Evolutionary conservation across 306 rosid genomes (phyloP).

Genomic region (Parietaria judaica): DNA sequence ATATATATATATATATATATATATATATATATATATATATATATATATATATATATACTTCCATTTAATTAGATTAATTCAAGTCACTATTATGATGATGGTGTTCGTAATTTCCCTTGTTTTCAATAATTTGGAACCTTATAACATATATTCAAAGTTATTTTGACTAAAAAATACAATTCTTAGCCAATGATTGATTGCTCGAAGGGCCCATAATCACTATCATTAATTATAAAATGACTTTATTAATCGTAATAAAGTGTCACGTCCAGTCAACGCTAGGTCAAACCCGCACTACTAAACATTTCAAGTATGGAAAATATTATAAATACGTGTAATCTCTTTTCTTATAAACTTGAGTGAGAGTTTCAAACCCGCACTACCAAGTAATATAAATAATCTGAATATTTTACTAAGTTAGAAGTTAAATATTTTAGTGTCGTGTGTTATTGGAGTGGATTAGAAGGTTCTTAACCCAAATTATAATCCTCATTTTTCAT

Average conservation of each 20-base stretch:
- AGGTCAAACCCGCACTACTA: conserved; percentile 18
- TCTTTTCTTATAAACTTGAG: conserved; percentile 10
- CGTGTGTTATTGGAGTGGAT: conserved; percentile 12
- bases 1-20: neutral
- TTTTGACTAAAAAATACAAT: neutral
- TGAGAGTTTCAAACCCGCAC: no score
- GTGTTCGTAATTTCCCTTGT: no score
- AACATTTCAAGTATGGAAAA: conserved; percentile 3
- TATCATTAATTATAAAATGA: conserved; percentile 8
- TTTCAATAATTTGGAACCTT: no score
- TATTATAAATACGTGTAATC: neutral
- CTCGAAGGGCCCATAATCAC: conserved; percentile 30
- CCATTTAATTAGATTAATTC: no score
- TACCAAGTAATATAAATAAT: neutral
- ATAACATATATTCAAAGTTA: no score
- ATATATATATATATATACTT: no score
- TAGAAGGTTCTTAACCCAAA: conserved; percentile 25
- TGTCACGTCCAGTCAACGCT: conserved; percentile 27
- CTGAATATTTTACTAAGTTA: conserved; percentile 13
- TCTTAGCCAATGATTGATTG: conserved; percentile 15
- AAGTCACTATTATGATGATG: no score
- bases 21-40: neutral
- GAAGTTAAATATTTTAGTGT: neutral
- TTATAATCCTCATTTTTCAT: conserved; percentile 5
- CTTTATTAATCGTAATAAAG: neutral